Evolutionary conservation across 768 basidiomycete genomes (phyloP), one percentile per base, ranked within the genome.

Genomic region (Lentinus brumalis): DNA sequence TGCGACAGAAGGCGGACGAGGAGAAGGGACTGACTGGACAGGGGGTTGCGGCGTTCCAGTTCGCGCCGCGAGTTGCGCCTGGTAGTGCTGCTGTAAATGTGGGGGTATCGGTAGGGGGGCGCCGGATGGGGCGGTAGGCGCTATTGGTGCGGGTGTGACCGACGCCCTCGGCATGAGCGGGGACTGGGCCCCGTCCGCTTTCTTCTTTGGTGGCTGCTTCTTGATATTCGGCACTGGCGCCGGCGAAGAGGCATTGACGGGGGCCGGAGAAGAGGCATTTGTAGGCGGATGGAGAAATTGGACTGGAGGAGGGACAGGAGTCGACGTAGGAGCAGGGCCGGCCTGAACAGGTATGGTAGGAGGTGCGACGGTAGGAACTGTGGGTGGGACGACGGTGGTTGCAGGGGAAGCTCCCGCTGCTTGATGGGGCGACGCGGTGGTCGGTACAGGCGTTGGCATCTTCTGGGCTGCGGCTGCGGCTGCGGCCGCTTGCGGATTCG

Each of bases 31-130:
- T 6, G 61, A 57, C 14, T 66, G 67, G 8, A 64, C 39, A 0
- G 65, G 58, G 2, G 60, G 60, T 21, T 14, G 58, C 55, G 46
- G 68, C 53, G 56, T 66, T 55, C 49, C 60, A 42, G 40, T 44
- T 60, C 41, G 46, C 47, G 46, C 40, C 26, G 53, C 53, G 40
- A 57, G 41, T 26, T 61, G 61, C 15, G 53, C 54, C 18, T 62
- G 57, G n/a, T 58, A 59, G 31, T 65, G 65, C 39, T 54, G 55
- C 38, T 70, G 69, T 42, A 70, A 52, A 57, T 72, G 69, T 4
- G 63, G 62, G 9, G 69, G 70, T 2, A 71, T 69, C 4, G 70
- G 56, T 1, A 65, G 55, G 15, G 68, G 65, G 6, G 61, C 62
- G 14, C 55, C 60, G 10, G 60, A 53, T 26, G 57, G 53, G 5